Conservation (phyloP, 257 asterid genomes). For the Fraxinus pennsylvanica region DNA sequence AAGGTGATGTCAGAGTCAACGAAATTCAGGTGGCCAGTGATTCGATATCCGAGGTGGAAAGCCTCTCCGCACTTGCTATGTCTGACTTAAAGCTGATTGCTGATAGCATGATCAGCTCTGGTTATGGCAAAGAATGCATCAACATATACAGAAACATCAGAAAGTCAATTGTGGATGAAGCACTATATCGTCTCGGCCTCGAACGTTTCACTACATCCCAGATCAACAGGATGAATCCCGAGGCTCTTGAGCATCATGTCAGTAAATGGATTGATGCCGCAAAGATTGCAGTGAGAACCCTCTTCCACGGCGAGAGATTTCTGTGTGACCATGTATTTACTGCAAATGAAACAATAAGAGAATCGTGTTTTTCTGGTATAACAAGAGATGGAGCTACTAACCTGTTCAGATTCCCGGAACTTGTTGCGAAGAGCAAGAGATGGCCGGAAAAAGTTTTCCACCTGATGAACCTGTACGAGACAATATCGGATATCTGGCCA, state of each 20-base stretch:
- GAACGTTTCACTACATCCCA: conserved; percentile 36
- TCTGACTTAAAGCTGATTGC: conserved; percentile 58
- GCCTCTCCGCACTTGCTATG: conserved; percentile 38
- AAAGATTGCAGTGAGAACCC: conserved; percentile 44
- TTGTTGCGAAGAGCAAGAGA: conserved; percentile 47
- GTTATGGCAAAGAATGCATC: conserved; percentile 64
- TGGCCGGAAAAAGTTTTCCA: conserved; percentile 41
- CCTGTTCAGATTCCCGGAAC: conserved; percentile 60
- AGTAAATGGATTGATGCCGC: conserved; percentile 50
- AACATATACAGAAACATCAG: conserved; percentile 49
- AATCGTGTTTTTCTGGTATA: conserved; percentile 52
- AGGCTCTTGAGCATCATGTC: conserved; percentile 40
- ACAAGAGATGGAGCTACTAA: conserved; percentile 48
- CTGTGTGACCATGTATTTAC: conserved; percentile 63
- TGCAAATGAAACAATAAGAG: conserved; percentile 46
- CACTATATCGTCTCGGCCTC: conserved; percentile 50
- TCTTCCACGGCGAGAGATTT: conserved; percentile 55
- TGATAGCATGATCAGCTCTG: conserved; percentile 60
- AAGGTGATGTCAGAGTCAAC: conserved; percentile 31
- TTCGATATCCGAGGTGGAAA: conserved; percentile 36
- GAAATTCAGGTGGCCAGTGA: conserved; percentile 21
- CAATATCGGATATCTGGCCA: conserved; percentile 49
- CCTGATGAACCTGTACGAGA: conserved; percentile 46
- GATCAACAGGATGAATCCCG: conserved; percentile 41
- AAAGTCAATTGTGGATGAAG: conserved; percentile 58